phyloP scores from a whole-genome alignment of 139 green algal genomes.

The Mesotaenium endlicherianum region DNA sequence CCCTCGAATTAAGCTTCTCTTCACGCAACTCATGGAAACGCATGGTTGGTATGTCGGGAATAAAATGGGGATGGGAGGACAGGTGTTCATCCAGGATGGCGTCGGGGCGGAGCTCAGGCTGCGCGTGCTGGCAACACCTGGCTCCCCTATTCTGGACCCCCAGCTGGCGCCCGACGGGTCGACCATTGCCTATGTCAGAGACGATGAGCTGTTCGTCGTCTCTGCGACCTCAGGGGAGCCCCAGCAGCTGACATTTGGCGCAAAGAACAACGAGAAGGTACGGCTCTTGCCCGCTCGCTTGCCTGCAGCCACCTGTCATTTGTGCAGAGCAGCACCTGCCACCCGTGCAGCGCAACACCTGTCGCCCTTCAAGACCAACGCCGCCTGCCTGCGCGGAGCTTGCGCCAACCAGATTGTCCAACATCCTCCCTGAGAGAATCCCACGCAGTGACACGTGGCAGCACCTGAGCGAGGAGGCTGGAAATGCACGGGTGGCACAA shows the following conservation, averaged over 20 bases:
- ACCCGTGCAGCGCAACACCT: not conserved
- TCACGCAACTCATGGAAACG: too few species aligned
- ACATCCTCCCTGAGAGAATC: too few species aligned
- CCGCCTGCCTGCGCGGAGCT: not conserved
- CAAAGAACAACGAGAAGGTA: slow-evolving; percentile 27
- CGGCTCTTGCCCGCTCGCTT: not conserved
- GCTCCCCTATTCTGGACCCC: slow-evolving; percentile 48
- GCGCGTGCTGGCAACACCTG: slow-evolving; percentile 15
- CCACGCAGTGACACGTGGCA: too few species aligned
- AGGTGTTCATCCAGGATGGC: slow-evolving; percentile 52
- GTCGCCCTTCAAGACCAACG: not conserved
- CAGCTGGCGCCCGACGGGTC: slow-evolving; percentile 54
- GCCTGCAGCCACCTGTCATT: not conserved
- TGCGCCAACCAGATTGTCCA: not conserved
- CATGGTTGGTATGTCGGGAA: too few species aligned
- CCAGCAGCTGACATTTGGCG: slow-evolving; percentile 37
- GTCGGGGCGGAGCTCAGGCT: slow-evolving; percentile 26
- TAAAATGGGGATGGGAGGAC: too few species aligned
- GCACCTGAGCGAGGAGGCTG: too few species aligned
- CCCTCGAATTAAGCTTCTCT: too few species aligned
- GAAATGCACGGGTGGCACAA: too few species aligned
- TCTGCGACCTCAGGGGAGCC: slow-evolving; percentile 9
- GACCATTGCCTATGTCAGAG: slow-evolving; percentile 44
- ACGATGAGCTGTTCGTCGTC: slow-evolving; percentile 54
- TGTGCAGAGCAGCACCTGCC: not conserved